phyloP scores from a whole-genome alignment of 805 yeast species.

The Ogataea salicorniae region DNA sequence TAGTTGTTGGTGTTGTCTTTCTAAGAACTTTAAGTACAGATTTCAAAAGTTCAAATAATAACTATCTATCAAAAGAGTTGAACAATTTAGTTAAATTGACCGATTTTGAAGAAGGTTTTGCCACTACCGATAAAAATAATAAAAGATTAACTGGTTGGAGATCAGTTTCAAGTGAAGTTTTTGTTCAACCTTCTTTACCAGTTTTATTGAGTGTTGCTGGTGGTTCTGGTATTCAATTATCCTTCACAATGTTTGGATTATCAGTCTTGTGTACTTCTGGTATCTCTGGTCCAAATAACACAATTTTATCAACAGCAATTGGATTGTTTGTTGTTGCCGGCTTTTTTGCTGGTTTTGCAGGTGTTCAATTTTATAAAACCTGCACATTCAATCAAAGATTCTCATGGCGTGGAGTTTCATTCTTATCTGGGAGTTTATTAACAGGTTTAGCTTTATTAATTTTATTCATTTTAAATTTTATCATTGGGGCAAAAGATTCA shows the following conservation, averaged over 20 bases:
- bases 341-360: constrained; percentile 66
- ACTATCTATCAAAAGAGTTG: constrained; percentile 10
- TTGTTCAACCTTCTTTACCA: constrained; percentile 45
- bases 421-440: constrained; percentile 43
- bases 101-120: not conserved
- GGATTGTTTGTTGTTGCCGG: constrained; percentile 65
- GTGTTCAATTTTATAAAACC: constrained; percentile 57
- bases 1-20: constrained; percentile 61
- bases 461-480: constrained; percentile 53
- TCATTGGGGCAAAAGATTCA: constrained; percentile 73
- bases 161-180: constrained; percentile 47
- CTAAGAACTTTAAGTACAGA: constrained; percentile 51
- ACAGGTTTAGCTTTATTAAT: constrained; percentile 45
- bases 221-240: constrained; percentile 71
- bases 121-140: no score
- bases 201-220: constrained; percentile 49
- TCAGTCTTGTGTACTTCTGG: constrained; percentile 54
- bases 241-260: constrained; percentile 60
- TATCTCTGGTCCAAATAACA: constrained; percentile 56
- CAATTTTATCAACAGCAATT: constrained; percentile 57
- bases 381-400: constrained; percentile 39
- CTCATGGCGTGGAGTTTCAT: constrained; percentile 35
- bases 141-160: constrained; percentile 41
- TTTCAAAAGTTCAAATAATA: constrained; percentile 22
- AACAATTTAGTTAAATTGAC: constrained; percentile 8